These are phyloP conservation scores for Candida hungchunana DNA, from an alignment of 805 yeast genomes.

Conservation along the genomic window DNA sequence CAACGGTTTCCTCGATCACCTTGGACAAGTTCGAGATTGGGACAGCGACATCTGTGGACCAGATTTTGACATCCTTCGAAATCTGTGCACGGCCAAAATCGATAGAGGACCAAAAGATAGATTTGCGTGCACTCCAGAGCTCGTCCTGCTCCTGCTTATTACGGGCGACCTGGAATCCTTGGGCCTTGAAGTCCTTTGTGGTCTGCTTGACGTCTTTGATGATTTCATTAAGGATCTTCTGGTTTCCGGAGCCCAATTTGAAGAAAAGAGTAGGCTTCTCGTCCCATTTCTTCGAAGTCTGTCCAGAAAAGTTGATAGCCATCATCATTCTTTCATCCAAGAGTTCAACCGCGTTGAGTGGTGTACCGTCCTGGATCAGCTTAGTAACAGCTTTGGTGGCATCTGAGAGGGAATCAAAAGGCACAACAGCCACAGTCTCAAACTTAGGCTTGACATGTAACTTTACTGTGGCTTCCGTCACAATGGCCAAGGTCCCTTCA, in stretches of 20 bases:
- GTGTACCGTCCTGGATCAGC: constrained; percentile 56
- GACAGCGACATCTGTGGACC: constrained; percentile 82
- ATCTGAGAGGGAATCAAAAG: constrained; percentile 62
- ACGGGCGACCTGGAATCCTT: constrained; percentile 54
- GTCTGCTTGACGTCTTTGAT: constrained; percentile 45
- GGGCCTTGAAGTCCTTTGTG: constrained; percentile 45
- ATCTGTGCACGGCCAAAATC: constrained; percentile 54
- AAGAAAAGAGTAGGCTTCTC: constrained; percentile 59
- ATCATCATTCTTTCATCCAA: constrained; percentile 70
- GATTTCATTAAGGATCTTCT: constrained; percentile 38
- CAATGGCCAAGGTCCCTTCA: constrained; percentile 76
- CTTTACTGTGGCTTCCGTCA: constrained; percentile 72
- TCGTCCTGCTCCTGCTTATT: constrained; percentile 55
- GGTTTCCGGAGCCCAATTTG: constrained; percentile 52
- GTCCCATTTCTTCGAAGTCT: constrained; percentile 47
- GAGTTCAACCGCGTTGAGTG: constrained; percentile 68
- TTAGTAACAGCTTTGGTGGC: constrained; percentile 68
- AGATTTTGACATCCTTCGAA: constrained; percentile 45
- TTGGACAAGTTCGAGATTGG: constrained; percentile 66
- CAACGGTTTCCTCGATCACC: constrained; percentile 57
- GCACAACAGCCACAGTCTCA: constrained; percentile 65
- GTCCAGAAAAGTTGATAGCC: constrained; percentile 54
- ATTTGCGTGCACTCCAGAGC: constrained; percentile 73
- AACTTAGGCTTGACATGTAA: constrained; percentile 57
- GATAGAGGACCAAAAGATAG: constrained; percentile 61